phyloP scores from a whole-genome alignment of 192 early-diverging fungal species.

The Coemansia sp. region DNA sequence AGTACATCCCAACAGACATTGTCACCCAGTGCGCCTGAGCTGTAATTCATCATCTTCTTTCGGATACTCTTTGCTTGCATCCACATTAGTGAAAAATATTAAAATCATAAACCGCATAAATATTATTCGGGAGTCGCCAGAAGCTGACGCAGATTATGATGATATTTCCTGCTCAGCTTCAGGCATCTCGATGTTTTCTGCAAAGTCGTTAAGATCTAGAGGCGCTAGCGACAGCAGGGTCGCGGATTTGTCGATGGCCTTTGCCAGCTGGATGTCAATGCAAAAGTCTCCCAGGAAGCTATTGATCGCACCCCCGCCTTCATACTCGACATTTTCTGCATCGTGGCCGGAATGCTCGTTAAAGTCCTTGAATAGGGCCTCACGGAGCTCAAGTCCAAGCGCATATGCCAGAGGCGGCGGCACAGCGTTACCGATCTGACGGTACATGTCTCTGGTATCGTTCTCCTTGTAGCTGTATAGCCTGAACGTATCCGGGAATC shows the following conservation, averaged over 20 bases:
- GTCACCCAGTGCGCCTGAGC: slow-evolving; percentile 20
- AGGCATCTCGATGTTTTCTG: not conserved
- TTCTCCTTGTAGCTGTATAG: slow-evolving; percentile 48
- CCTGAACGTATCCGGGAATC: slow-evolving; percentile 66
- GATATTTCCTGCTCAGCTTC: not conserved
- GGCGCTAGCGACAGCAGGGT: not conserved
- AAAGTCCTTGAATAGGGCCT: slow-evolving; percentile 54
- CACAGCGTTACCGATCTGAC: slow-evolving; percentile 72
- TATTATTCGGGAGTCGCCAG: not conserved
- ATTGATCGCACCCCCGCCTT: not conserved
- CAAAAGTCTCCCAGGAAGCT: slow-evolving; percentile 27
- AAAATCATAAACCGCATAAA: not conserved
- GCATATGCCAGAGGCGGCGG: slow-evolving; percentile 66
- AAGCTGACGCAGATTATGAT: not conserved
- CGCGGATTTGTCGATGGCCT: not conserved
- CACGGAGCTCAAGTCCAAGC: slow-evolving; percentile 54
- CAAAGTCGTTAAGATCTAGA: not conserved
- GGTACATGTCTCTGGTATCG: slow-evolving; percentile 56
- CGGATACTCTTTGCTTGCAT: too few species aligned
- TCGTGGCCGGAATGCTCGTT: slow-evolving; percentile 2
- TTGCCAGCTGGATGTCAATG: slow-evolving; percentile 10
- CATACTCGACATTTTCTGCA: not conserved
- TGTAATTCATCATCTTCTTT: too few species aligned
- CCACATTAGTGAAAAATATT: not conserved
- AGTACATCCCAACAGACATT: slow-evolving; percentile 41